phyloP scores from a whole-genome alignment of 176 grass and related monocot genomes.

The Phyllostachys edulis region DNA sequence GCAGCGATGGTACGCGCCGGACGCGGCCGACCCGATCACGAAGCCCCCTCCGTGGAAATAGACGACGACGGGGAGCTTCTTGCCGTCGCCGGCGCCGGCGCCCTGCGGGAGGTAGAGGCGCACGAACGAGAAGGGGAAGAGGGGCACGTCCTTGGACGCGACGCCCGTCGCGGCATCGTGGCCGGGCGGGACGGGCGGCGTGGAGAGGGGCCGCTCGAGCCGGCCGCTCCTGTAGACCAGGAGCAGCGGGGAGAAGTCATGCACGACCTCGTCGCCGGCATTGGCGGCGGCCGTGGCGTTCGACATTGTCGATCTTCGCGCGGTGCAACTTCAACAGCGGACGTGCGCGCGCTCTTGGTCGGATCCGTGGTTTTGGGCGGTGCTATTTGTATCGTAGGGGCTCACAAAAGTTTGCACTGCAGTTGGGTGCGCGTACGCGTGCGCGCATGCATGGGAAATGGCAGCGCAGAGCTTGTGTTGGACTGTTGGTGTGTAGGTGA shows the following conservation, averaged over 20 bases:
- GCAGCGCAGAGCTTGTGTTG: background rate
- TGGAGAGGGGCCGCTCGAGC: slow-evolving; percentile 35
- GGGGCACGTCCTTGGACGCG: slow-evolving; percentile 47
- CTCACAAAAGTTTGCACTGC: background rate
- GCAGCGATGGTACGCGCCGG: slow-evolving; percentile 36
- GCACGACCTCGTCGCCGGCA: slow-evolving; percentile 24
- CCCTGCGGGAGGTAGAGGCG: slow-evolving; percentile 55
- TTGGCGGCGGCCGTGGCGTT: background rate
- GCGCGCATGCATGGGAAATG: background rate
- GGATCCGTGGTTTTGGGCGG: background rate
- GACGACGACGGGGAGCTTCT: slow-evolving; percentile 39
- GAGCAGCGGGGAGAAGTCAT: slow-evolving; percentile 48
- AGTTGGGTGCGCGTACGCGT: too few relatives aligned
- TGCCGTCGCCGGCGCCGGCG: background rate
- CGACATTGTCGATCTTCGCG: background rate
- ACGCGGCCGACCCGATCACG: slow-evolving; percentile 43
- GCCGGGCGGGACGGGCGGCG: slow-evolving; percentile 8
- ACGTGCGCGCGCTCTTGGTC: too few relatives aligned
- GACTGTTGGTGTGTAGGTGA: background rate
- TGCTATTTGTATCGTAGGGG: background rate
- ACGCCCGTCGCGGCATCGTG: slow-evolving; percentile 46
- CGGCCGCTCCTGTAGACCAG: slow-evolving; percentile 48
- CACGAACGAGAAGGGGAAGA: slow-evolving; percentile 32
- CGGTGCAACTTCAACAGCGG: background rate
- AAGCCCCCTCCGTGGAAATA: slow-evolving; percentile 62